Evolutionary conservation across 2,329 filamentous ascomycete genomes (phyloP), one percentile per base, ranked within the genome.

Genomic region (Capronia coronata): DNA sequence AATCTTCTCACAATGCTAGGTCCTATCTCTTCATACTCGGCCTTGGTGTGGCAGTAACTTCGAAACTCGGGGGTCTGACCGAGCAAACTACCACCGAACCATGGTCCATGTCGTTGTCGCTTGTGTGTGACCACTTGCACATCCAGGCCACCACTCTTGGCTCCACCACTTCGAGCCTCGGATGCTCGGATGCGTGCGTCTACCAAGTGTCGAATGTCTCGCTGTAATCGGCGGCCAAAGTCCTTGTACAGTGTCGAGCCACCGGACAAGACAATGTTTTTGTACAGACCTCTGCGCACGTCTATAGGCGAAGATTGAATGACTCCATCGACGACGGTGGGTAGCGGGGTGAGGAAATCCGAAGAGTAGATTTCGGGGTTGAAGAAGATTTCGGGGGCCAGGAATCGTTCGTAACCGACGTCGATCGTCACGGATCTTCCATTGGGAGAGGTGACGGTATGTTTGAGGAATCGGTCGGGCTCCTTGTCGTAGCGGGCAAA

Each of bases 321-420:
- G 57, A 97, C 93, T 49, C 85, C 86, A 66, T 98, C 93, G 55
- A 98, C 94, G 43, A 98, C 93, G 43, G 80, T 86, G 19, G 93
- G 93, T 7, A 98, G 79, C 11, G 93, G 93, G 10, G 93, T 98
- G 59, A 98, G 75, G 75, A 98, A 98, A 67, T 98, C 93, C 59
- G 91, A 97, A 55, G 88, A 95, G 78, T 97, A 97, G 64, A 98
- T 98, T 73, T 98, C 93, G 23, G 93, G 93, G 72, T 98, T 98
- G 81, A 98, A 98, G 73, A 98, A 98, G 65, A 98, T 98, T 70
- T 98, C 93, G 19, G 94, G 94, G 2, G 93, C 93, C 52, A 98
- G 77, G 78, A 98, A 98, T 27, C 93, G 86, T 70, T 98, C 93
- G 72, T 97, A 98, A 46, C 93, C 93, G 46, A 98, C 87, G 63